Base-by-base conservation (phyloP, 1,284 basidiomycete species). In the Pseudozyma hubeiensis region DNA sequence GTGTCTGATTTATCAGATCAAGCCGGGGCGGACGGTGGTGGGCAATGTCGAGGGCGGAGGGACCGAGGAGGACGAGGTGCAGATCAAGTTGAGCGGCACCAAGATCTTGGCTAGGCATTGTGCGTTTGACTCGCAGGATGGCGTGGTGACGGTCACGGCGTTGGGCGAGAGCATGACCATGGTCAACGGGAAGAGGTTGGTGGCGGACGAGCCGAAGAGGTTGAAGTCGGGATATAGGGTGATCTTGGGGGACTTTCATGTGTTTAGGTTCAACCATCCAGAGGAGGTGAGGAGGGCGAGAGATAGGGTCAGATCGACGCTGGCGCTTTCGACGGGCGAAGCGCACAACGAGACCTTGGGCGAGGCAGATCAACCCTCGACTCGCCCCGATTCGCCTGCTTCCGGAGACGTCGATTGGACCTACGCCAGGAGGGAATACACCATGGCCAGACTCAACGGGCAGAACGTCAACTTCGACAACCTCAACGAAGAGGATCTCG, bases 171-270 rank as follows among this genome's bases (percentile, higher is more conserved):
- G 92, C 64, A 90, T 92, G 64, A 97, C 94, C 8, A 94, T 94
- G 84, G 79, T 82, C 61, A 99, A 99, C 82, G 96, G 96, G 47
- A 93, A 94, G 82, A 60, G 78, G 3, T 41, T 82, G 4, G 11
- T 59, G 0, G 61, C 77, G 5, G 73, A 70, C 34, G 75, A 81
- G 64, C 80, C 80, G 0, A 77, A 72, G 44, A 54, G 80, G 17
- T 88, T 97, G 46, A 90, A 91, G 19, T 95, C 94, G 51, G 96
- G 96, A 30, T 98, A 91, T 84, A 92, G 96, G 45, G 94, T 99
- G 79, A 98, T 99, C 84, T 88, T 99, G 53, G 95, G 96, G 56
- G 95, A 98, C 79, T 91, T 95, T 72, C 97, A 99, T 86, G 94
- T 98, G 59, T 99, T 99, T 86, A 90, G 96, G 16, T 98, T 97